A percentile compares a stretch with the other conserved stretches of the same genome.
These are phyloP conservation scores for Apiotrichum sp. DNA, from an alignment of 1,284 basidiomycete genomes.

Conservation along the genomic window DNA sequence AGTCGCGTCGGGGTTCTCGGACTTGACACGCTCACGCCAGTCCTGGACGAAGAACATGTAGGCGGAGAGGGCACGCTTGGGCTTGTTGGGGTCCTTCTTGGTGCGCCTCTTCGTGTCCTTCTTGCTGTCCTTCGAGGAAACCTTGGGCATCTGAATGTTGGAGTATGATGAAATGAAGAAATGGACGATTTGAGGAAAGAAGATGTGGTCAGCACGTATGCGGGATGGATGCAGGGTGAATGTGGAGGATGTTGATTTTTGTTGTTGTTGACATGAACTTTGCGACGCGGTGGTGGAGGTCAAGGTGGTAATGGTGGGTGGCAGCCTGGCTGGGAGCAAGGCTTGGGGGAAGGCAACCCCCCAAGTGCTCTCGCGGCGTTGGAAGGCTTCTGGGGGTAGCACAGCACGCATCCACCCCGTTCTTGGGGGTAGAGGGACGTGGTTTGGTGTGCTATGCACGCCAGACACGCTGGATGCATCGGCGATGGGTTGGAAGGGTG, in stretches of 20 bases:
- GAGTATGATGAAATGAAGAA: too few relatives aligned
- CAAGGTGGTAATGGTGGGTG: neutral
- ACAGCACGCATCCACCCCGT: too few relatives aligned
- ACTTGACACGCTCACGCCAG: slow-evolving; percentile 89
- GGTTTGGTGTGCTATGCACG: too few relatives aligned
- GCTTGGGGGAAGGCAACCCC: too few relatives aligned
- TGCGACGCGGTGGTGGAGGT: neutral
- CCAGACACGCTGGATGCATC: too few relatives aligned
- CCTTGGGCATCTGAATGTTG: slow-evolving; percentile 58
- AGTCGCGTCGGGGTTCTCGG: slow-evolving; percentile 86
- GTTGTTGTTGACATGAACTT: neutral
- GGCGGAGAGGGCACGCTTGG: slow-evolving; percentile 67
- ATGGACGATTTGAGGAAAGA: neutral
- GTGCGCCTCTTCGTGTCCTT: slow-evolving; percentile 51
- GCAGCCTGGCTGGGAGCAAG: too few relatives aligned
- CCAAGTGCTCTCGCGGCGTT: too few relatives aligned
- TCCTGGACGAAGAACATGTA: slow-evolving; percentile 99
- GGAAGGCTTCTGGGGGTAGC: too few relatives aligned
- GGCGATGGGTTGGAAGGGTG: too few relatives aligned
- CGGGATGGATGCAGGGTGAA: too few relatives aligned
- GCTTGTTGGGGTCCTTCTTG: slow-evolving; percentile 45
- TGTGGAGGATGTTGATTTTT: neutral
- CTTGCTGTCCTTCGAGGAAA: slow-evolving; percentile 58
- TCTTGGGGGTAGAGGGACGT: too few relatives aligned
- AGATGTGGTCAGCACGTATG: neutral